Base-by-base conservation (phyloP, 139 green algal genomes). In the Diplosphaera chodatii region DNA sequence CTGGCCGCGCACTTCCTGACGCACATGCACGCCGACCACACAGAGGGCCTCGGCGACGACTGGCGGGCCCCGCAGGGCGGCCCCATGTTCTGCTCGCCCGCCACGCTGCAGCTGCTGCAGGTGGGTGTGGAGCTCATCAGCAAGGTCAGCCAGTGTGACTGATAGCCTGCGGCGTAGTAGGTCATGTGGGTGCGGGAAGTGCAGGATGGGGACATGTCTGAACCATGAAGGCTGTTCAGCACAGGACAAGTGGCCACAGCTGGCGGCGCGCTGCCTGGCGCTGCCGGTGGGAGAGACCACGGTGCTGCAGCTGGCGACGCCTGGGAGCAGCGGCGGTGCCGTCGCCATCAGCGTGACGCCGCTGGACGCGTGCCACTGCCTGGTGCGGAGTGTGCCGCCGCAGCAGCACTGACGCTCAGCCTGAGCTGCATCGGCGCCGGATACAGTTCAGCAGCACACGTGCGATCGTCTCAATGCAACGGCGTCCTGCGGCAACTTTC, bases 1-100 rank as follows among this genome's bases (percentile, higher is more conserved):
- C 41, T 65, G 3, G 71, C 23, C 33, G 76, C 63, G 30, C 64
- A 73, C 75, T 81, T 84, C 67, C 59, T 81, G 18, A 81, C 79
- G 22, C 79, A 84, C 55, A 56, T 70, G 72, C 79, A 84, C 62
- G 31, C 55, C 8, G 79, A 84, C 65, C 79, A 84, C 40, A 66
- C 69, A 16, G 40, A 71, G 10, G 75, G 75, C n/a, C 56, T 84
- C 13, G 65, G 31, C 25, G 32, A 68, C 28, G 28, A 31, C 29
- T 84, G 78, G 78, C 56, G 23, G 27, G 27, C 21, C 29, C 21
- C 30, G 6, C 31, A 0, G 15, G 64, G 69, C 32, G 66, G n/a
- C 21, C 15, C 37, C 15, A 77, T 84, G 29, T 77, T 76, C 48
- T 79, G 72, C 56, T 74, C 71, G 4, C 16, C 64, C 21, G 62